A percentile compares a stretch with the other conserved stretches of the same genome.
Conservation (phyloP, 129 eudicot species). For the Flaveria bidentis region DNA sequence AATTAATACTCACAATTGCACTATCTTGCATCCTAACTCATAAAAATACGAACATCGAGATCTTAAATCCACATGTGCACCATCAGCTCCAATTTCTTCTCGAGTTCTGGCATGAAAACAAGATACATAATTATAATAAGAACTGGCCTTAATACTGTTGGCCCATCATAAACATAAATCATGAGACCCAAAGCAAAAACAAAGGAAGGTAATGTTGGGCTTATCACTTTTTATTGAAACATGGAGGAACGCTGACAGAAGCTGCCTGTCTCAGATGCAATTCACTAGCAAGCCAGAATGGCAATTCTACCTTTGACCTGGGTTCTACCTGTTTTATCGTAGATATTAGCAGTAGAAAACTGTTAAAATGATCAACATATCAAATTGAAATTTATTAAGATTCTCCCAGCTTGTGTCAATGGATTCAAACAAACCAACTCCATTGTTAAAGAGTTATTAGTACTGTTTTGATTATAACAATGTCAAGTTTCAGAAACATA, state of each 20-base stretch:
- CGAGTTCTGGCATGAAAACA: constrained; percentile 54
- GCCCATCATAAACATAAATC: background rate
- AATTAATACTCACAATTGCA: constrained; percentile 60
- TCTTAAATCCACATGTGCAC: constrained; percentile 84
- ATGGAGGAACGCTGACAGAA: constrained; percentile 64
- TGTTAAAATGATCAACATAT: no score
- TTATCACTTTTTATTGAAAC: constrained; percentile 71
- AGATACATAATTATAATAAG: constrained; percentile 7
- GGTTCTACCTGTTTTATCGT: constrained; percentile 63
- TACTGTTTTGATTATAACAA: background rate
- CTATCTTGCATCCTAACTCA: constrained; percentile 81
- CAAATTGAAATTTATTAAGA: background rate
- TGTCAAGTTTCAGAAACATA: background rate
- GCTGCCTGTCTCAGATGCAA: constrained; percentile 62
- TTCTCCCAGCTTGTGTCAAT: constrained; percentile 70
- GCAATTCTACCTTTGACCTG: constrained; percentile 78
- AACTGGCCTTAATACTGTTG: background rate
- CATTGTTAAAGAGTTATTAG: no score
- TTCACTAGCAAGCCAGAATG: constrained; percentile 92
- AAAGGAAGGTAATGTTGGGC: background rate
- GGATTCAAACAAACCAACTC: constrained; percentile 65
- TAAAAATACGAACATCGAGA: constrained; percentile 76
- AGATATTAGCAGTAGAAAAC: constrained; percentile 9
- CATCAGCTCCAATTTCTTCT: constrained; percentile 90
- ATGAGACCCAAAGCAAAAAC: background rate